Base-by-base conservation (phyloP, 345 rosid species). In the Aquilaria yunnanensis region DNA sequence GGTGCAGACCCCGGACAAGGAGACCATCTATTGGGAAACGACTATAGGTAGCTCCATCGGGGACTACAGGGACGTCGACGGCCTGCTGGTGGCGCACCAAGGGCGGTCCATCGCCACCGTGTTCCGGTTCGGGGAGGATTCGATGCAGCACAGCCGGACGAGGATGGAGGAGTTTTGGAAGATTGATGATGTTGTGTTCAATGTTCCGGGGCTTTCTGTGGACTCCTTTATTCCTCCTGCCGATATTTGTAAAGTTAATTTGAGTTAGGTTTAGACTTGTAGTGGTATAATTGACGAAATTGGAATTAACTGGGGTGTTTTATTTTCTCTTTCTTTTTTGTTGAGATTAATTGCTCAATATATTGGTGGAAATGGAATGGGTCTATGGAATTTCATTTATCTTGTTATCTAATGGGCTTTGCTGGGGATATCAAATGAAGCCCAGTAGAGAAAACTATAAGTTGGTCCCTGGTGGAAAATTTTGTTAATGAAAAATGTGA, bases 181-280 rank as follows among this genome's bases (percentile, higher is more conserved):
- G 63, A 93, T 93, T 61, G 97, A 87, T 67, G 97, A 93, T 77
- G 93, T 86, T 67, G 98, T 83, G 51, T 93, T 87, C 70, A 80
- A 93, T 70, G 98, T 93, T 31, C 90, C 80, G 0, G 97, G 98
- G 3, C 94, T 93, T 51, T 87, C 97, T 12, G 57, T 81, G 30
- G 98, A 93, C 60, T 75, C 77, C n/a, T 93, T 89, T 72, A 93
- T 93, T 48, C 98, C 98, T 62, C 98, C 98, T 1, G 91, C 98
- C 47, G 98, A 89, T 77, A 78, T 90, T 14, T 75, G 85, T 67
- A 74, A 73, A 3, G 62, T 56, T 30, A 63, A 54, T 23, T 6
- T 45, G 5, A 5, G 43, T 37, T 37, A 37, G 43, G 7, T 37
- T 23, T 23, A 23, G 23, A 23, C 23, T 23, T 23, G 3, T 37